Evolutionary conservation across 768 basidiomycete species (phyloP).

Genomic region (Epithele typhae): DNA sequence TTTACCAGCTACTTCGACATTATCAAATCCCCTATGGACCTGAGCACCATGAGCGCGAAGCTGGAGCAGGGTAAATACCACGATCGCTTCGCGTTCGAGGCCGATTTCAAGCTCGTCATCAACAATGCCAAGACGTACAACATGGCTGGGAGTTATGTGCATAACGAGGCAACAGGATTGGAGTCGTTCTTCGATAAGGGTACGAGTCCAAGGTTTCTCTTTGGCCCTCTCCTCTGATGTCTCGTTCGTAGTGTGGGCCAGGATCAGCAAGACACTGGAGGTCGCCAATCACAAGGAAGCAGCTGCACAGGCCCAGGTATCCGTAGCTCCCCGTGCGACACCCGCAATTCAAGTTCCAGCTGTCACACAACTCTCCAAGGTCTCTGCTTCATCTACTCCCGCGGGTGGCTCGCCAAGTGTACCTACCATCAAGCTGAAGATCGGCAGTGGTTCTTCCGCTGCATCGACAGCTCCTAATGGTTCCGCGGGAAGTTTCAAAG

Average conservation of each 20-base stretch:
- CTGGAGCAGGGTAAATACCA: constrained; percentile 83
- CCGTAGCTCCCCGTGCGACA: constrained; percentile 9
- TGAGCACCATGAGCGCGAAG: constrained; percentile 84
- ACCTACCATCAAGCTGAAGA: constrained; percentile 67
- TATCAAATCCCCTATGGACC: constrained; percentile 92
- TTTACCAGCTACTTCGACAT: constrained; percentile 79
- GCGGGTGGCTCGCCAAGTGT: constrained; percentile 34
- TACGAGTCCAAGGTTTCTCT: constrained; percentile 35
- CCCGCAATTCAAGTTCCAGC: constrained; percentile 14
- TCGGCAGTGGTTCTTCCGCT: constrained; percentile 27
- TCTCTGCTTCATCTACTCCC: constrained; percentile 24
- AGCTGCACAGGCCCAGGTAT: constrained; percentile 6
- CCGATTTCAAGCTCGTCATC: constrained; percentile 87
- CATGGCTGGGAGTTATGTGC: constrained; percentile 59
- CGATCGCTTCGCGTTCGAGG: constrained; percentile 76
- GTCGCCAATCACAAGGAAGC: constrained; percentile 48
- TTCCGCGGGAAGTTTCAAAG: constrained; percentile 16
- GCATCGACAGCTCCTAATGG: constrained; percentile 10
- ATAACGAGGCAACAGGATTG: constrained; percentile 69
- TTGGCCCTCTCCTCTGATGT: background rate
- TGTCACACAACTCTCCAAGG: constrained; percentile 4
- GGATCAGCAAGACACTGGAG: constrained; percentile 81
- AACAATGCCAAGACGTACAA: constrained; percentile 88
- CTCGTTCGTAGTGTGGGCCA: constrained; percentile 66
- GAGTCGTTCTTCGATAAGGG: constrained; percentile 85